Evolutionary conservation across 2,329 filamentous ascomycete species (phyloP).

Genomic region (Colletotrichum sublineola): DNA sequence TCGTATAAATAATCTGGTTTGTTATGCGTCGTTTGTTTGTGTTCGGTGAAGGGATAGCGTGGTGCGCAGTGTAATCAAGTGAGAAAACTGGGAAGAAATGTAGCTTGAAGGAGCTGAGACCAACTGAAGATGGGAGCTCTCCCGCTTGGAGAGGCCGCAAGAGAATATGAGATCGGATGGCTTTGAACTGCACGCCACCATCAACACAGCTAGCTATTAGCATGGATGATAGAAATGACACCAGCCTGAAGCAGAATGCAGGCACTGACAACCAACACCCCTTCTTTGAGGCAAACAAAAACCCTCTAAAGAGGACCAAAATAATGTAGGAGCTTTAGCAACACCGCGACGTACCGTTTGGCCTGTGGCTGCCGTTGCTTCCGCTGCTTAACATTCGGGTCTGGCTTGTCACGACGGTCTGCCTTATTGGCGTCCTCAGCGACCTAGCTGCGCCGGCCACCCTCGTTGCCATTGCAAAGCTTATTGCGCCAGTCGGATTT

Average conservation of each 20-base stretch:
- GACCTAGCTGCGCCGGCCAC: conserved; percentile 25
- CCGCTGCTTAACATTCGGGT: conserved; percentile 31
- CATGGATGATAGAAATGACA: not conserved
- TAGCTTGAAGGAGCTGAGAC: conserved; percentile 8
- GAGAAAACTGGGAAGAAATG: not conserved
- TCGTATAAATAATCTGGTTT: not conserved
- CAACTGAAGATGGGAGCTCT: conserved; percentile 18
- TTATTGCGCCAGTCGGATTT: conserved; percentile 42
- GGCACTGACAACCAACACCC: not conserved
- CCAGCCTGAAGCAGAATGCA: not conserved
- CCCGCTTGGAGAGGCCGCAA: conserved; percentile 1
- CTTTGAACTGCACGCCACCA: conserved; percentile 19
- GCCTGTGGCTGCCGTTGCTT: conserved; percentile 25
- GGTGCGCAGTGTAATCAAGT: conserved; percentile 8
- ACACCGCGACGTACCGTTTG: conserved; percentile 31
- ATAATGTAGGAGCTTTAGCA: conserved; percentile 25
- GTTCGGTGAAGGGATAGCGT: conserved; percentile 25
- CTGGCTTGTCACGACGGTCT: conserved; percentile 17
- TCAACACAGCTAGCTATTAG: not conserved
- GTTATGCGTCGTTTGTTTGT: conserved; percentile 22
- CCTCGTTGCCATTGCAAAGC: conserved; percentile 45
- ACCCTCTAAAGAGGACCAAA: conserved; percentile 6
- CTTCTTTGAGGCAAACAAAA: conserved; percentile 5
- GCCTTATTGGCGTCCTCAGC: conserved; percentile 24
- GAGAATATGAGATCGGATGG: not conserved